Evolutionary conservation across 1,284 basidiomycete species (phyloP), one percentile per base, ranked within the genome.

Genomic region (Amylostereum areolatum): DNA sequence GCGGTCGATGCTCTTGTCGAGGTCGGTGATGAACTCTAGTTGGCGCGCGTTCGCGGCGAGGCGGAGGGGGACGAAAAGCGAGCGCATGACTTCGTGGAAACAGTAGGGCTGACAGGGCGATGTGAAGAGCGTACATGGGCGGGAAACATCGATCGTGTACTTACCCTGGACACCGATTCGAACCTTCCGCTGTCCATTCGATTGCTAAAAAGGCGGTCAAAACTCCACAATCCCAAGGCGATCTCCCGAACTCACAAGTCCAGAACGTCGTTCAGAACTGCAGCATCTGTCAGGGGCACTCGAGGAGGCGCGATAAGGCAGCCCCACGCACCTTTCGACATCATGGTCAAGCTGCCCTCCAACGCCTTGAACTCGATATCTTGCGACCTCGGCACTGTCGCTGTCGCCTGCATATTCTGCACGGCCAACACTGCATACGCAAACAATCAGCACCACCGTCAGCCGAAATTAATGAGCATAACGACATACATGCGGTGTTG

Each of bases 211-310:
- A 24, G 8, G 28, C 12, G 27, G 8, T 41, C 5, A 49, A 45
- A 24, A 46, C 18, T 46, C 30, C 33, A 39, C 47, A 30, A 57
- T 31, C 35, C 40, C 44, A 36, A 25, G 45, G 40, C 43, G 39
- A 49, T 36, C 48, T 44, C 47, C 24, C 3, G 4, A 61, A n/a
- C 82, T 61, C 57, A 86, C 85, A 89, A 89, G 59, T 90, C 87
- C 35, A 94, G 72, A 32, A 94, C 89, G 63, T 94, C 92, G 60
- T 95, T 93, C 32, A 94, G 69, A 1, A 96, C 91, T 83, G 64
- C 42, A 33, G 10, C 3, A 24, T 25, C 35, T 18, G 35, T 30
- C 27, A 25, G 24, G 4, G 3, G 35, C 33, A 32, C 29, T 30
- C 45, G 27, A 29, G 43, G 12, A 31, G 47, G 43, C 9, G n/a